Conservation (phyloP, 2,329 filamentous ascomycete species). For the Pyrenophora teres region DNA sequence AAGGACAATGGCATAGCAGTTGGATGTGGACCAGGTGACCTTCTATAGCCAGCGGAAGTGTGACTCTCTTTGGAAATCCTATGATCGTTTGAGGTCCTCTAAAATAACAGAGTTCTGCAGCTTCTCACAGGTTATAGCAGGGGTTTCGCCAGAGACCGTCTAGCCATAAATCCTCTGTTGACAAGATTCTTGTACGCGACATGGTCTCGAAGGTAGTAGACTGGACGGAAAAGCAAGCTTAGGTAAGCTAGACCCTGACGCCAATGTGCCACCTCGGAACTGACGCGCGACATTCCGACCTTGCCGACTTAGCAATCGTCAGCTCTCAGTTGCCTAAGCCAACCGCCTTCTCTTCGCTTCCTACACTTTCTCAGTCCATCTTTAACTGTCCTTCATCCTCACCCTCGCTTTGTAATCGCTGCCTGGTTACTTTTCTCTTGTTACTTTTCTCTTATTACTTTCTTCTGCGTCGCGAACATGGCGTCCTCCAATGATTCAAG, state of each 20-base stretch:
- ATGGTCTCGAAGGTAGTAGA: too few species aligned
- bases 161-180: too few species aligned
- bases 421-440: not conserved
- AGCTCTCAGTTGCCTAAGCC: conserved; percentile 18
- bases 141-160: too few species aligned
- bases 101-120: too few species aligned
- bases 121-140: too few species aligned
- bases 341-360: conserved; percentile 27
- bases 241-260: conserved; percentile 8
- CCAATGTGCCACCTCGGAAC: conserved; percentile 15
- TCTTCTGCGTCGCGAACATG: conserved; percentile 16
- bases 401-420: not conserved
- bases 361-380: conserved; percentile 15
- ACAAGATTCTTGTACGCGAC: too few species aligned
- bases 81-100: too few species aligned
- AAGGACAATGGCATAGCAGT: too few species aligned
- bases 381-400: conserved; percentile 1
- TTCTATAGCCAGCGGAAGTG: too few species aligned
- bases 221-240: not conserved
- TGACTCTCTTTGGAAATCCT: too few species aligned
- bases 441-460: not conserved
- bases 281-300: conserved; percentile 1
- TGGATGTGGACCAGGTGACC: too few species aligned
- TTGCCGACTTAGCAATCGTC: conserved; percentile 19
- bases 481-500: conserved; percentile 43